Base-by-base conservation (phyloP, 164 flowering plant genomes). In the Nymphaea thermarum region DNA sequence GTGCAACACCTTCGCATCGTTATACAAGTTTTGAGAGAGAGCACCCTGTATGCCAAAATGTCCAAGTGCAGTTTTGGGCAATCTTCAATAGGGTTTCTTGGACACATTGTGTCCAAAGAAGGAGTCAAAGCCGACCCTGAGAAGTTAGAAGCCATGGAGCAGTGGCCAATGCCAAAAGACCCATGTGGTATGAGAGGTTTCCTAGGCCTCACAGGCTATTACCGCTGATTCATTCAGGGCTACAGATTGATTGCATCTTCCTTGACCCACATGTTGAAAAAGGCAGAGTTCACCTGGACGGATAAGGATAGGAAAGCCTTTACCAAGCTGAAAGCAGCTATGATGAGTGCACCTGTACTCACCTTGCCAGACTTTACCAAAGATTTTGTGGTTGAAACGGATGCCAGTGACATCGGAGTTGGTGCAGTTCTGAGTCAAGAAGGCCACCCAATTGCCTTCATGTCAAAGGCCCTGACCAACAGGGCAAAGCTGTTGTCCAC, bases 361-460 rank as follows among this genome's bases (percentile, higher is more conserved):
- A 42, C 44, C 43, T 36, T 68, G 5, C 51, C 36, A 25, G 36
- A 25, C 36, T 25, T 25, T 43, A 6, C 63, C 5, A 57, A 68
- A 47, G 10, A 3, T 41, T 68, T 68, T 42, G 4, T 60, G 55
- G 53, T 68, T 3, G 53, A 68, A 4, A 57, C 43, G 51, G 69
- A 67, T 0, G 69, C 63, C 6, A 1, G 43, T 6, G 69, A 43
- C 3, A 4, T 17, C 1, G 14, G 43, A 1, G 18, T 67, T 14
- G 69, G 69, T 1, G 69, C 69, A 15, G 43, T 67, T 3, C 41
- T 67, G 4, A n/a, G 25, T 60, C 63, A 67, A 8, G 60, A 10
- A 2, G 62, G 47, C 4, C 6, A 2, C 4, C 69, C 63, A 2
- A 67, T 67, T 55, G 60, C 60, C 60, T 25, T 25, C 36, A 25